Percentiles rank a stretch among this genome's conserved stretches.
These are phyloP conservation scores for Sporobolomyces phaffii DNA, from an alignment of 768 basidiomycete genomes.

Conservation along the genomic window DNA sequence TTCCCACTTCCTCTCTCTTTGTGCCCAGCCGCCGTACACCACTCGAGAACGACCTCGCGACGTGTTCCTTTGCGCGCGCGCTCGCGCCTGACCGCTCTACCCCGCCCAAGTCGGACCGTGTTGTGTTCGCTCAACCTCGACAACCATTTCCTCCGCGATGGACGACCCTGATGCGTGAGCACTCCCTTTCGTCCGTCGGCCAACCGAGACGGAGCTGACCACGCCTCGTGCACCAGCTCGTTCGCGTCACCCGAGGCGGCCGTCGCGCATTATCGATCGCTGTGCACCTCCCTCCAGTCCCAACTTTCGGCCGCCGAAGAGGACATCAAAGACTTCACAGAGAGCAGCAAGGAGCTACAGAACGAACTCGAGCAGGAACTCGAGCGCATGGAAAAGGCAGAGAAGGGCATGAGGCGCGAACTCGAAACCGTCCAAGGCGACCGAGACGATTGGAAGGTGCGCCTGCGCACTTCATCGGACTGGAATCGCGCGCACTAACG, in stretches of 20 bases:
- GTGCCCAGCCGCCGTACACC: too few species aligned
- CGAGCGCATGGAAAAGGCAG: conserved; percentile 75
- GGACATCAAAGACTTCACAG: conserved; percentile 80
- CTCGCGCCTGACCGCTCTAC: not conserved
- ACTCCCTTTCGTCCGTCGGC: too few species aligned
- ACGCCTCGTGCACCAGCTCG: not conserved
- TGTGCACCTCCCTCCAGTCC: conserved; percentile 54
- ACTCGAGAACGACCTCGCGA: too few species aligned
- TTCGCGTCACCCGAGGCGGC: conserved; percentile 25
- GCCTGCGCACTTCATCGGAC: not conserved
- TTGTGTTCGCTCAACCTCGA: not conserved
- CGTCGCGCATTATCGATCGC: conserved; percentile 42
- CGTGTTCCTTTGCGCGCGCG: too few species aligned
- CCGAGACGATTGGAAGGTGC: conserved; percentile 88
- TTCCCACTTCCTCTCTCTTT: too few species aligned
- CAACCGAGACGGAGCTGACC: too few species aligned
- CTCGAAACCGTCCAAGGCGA: conserved; percentile 67
- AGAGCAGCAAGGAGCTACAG: conserved; percentile 82
- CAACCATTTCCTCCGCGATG: not conserved
- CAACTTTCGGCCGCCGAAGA: conserved; percentile 76
- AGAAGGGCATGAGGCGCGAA: conserved; percentile 49
- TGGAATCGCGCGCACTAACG: too few species aligned
- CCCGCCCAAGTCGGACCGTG: too few species aligned
- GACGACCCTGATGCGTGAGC: conserved; percentile 20
- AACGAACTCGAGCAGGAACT: conserved; percentile 88